Evolutionary conservation across 2,329 filamentous ascomycete species (phyloP), one percentile per base, ranked within the genome.

Genomic region (Penicillium griseofulvum): DNA sequence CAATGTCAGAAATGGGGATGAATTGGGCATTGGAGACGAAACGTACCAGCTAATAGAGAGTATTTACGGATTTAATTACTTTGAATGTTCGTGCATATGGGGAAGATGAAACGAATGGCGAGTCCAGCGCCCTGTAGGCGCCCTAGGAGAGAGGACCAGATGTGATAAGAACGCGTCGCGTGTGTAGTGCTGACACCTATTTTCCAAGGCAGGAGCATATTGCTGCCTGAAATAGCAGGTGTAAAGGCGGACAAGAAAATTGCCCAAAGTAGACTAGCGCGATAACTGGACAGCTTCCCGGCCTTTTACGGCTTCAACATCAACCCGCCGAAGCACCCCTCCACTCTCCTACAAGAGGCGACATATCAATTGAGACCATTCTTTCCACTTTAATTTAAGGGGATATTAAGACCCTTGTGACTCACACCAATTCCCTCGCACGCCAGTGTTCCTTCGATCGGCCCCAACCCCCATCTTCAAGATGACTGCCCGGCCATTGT

Each of bases 251-350:
- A 58, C 60, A 51, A 34, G 45, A 64, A 60, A 65, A 57, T 54
- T 55, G 41, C 69, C 64, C 49, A 54, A 65, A 63, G 19, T 26
- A 63, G 68, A 62, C 61, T 72, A 72, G 70, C 52, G 63, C 33
- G 19, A 57, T 65, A 60, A 65, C 62, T 66, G 56, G 49, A 56
- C 60, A 65, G 64, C 61, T 67, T 59, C 57, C 58, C 69, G 69
- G 69, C 68, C 68, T 72, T 72, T 71, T 70, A 67, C 69, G 70
- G 70, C 67, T 72, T 70, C 69, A 68, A 70, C 68, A 70, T 71
- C 68, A 69, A 68, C 63, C 51, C 62, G 60, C 65, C 59, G 54
- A 62, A 59, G 57, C 62, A 66, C 68, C 68, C 70, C 66, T 71
- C 68, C 60, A 62, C 59, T 56, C 54, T 52, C 53, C 59, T 54